Evolutionary conservation across 108 stramenopile genomes (phyloP), one percentile per base, ranked within the genome.

Genomic region (Nannochloropsis gaditana): DNA sequence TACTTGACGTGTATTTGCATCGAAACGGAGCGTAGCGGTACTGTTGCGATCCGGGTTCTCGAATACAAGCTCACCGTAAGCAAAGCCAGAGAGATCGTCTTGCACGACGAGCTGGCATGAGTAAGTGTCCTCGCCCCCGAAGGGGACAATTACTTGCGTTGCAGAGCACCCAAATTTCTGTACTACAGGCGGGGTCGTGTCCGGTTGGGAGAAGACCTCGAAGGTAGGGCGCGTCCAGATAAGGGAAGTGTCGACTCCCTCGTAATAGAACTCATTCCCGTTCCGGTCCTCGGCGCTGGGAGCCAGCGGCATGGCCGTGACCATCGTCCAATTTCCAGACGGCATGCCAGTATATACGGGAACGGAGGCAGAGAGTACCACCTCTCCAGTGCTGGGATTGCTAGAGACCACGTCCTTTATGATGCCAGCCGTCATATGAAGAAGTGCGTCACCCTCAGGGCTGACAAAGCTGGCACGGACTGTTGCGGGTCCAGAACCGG

Each of bases 51-150:
- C 59, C 59, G 59, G 59, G 59, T 73, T 73, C n/a, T 73, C 59
- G n/a, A 73, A 73, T n/a, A n/a, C 59, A 73, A 73, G 59, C 59
- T 73, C 59, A 0, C 59, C 59, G n/a, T 73, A 73, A 15, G 59
- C 59, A 8, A 73, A 73, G 59, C 59, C 59, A 6, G 59, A 73
- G 4, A 73, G n/a, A 73, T 73, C 59, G n/a, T 73, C 59, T n/a
- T 73, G 59, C 59, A 73, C 59, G 19, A 73, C 59, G 19, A 73
- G n/a, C n/a, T 73, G 59, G n/a, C 59, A 73, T n/a, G 59, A n/a
- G 59, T 73, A 73, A 3, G 8, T 8, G n/a, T 73, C 59, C 59
- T 73, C 59, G 15, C 59, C 59, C 59, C 19, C 59, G n/a, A 73
- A 73, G 59, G 59, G 59, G 59, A 73, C 8, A n/a, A 73, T 73